Conservation (phyloP, 805 yeast genomes). For the Hanseniaspora nectarophila region DNA sequence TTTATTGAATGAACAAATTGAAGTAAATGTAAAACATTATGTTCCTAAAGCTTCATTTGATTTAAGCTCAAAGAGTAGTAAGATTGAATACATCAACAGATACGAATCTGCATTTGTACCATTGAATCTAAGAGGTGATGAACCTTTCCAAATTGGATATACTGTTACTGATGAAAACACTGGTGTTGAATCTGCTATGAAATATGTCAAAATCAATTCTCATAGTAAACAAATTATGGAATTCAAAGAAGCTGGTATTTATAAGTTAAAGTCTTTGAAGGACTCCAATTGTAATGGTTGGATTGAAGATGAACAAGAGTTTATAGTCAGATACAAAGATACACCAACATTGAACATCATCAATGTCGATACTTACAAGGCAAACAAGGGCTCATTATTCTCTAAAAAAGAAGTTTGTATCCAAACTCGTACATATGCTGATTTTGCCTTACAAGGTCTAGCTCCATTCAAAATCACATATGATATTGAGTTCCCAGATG, state of each 20-base stretch:
- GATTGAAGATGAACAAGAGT: slow-evolving; percentile 28
- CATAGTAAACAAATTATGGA: slow-evolving; percentile 28
- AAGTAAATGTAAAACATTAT: slow-evolving; percentile 56
- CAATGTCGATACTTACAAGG: slow-evolving; percentile 25
- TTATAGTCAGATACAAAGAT: slow-evolving; percentile 35
- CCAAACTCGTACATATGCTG: slow-evolving; percentile 37
- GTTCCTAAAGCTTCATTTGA: slow-evolving; percentile 48
- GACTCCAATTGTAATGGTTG: slow-evolving; percentile 45
- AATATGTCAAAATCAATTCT: slow-evolving; percentile 21
- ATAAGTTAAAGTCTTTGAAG: slow-evolving; percentile 33
- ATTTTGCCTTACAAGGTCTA: slow-evolving; percentile 42
- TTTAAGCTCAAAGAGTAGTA: slow-evolving; percentile 28
- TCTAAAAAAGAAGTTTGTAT: slow-evolving; percentile 37
- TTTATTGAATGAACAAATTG: slow-evolving; percentile 50
- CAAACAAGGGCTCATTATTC: slow-evolving; percentile 16
- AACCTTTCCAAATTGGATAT: slow-evolving; percentile 37
- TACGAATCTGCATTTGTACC: slow-evolving; percentile 54
- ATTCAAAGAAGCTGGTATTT: slow-evolving; percentile 37
- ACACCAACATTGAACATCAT: slow-evolving; percentile 36
- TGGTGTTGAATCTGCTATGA: slow-evolving; percentile 7
- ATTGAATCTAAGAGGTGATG: slow-evolving; percentile 43
- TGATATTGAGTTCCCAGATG: slow-evolving; percentile 47
- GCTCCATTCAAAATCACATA: slow-evolving; percentile 63
- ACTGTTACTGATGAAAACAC: slow-evolving; percentile 18
- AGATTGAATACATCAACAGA: slow-evolving; percentile 39